Evolutionary conservation across 164 flowering plant genomes (phyloP), one percentile per base, ranked within the genome.

Genomic region (Amborella trichopoda): DNA sequence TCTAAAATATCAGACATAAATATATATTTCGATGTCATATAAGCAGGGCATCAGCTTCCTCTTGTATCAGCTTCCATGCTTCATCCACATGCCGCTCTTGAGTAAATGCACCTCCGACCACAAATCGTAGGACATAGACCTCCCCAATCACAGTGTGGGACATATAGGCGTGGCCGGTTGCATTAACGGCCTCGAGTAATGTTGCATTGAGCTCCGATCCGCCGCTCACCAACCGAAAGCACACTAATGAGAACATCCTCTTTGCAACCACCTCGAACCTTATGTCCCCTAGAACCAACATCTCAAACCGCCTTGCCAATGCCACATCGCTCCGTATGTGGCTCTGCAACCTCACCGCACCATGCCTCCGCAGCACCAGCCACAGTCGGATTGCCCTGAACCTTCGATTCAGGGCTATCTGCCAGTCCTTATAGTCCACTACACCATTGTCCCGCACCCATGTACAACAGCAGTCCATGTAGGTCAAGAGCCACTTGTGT

Each of bases 341-440:
- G 50, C 28, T 27, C n/a, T 66, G 67, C 3, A 81, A 67, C 21
- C 72, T 72, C 2, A 55, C 61, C 2, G 61, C 62, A 0, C 85
- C 88, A 23, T 73, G 66, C 58, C 67, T 68, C 0, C 80, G 68
- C 1, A 78, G 49, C 8, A 78, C 65, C 12, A 81, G 37, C 89
- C 89, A 81, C 3, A 80, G 53, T 19, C 68, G 54, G 20, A 80
- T 55, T 1, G 88, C 59, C 9, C 65, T 58, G 62, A 80, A 80
- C 37, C 66, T 47, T 1, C 80, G 59, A n/a, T 81, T 67, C 3
- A 69, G 50, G 0, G 69, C 73, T 20, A 80, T 52, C 40, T 81
- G 89, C 89, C 84, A 81, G 44, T 81, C 89, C 44, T 78, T 75
- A 43, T 62, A 80, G 28, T 80, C 89, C 9, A 77, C 72, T 4